Base-by-base conservation (phyloP, 495 filamentous ascomycete species). In the Penicillium dipodomyicola region DNA sequence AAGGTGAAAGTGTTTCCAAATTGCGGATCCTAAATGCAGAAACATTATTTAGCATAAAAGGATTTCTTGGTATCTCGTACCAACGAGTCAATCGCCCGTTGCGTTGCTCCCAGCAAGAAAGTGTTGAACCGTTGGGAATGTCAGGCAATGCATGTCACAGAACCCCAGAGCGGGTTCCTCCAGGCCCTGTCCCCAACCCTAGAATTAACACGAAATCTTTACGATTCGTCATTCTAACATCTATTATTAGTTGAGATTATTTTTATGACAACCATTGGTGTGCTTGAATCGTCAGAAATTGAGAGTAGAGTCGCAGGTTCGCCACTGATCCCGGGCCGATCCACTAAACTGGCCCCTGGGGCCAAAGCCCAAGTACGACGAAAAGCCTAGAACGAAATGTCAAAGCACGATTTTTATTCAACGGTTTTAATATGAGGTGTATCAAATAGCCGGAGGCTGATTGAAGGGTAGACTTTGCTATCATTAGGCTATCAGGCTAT, bases 41-140 rank as follows among this genome's bases (percentile, higher is more conserved):
- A 0, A 19, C 22, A 41, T 41, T 52, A 41, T 52, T 30, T 52
- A 39, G 32, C 9, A 40, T 30, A 20, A 30, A 52, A 1, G 4
- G 22, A 0, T 14, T 7, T 1, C 29, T 12, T 7, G 14, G 2
- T 39, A 9, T 39, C 22, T 14, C 17, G 33, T 35, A 3, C 9
- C 8, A 22, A 41, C 7, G 3, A 4, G 17, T 52, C 37, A 20
- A 14, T 42, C n/a, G 14, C 42, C 23, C n/a, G n/a, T 42, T 39
- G 33, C n/a, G 19, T 29, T 39, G 4, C 23, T 41, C 52, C 41
- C 41, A 54, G 52, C 42, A 46, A 46, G 30, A 46, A 54, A 54
- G 5, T 46, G 52, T 54, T 54, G 52, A 54, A 54, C 42, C 42
- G 52, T 54, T 54, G 52, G 52, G 52, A 32, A 23, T 19, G 52